Base-by-base conservation (phyloP, 345 rosid genomes). In the Salix purpurea region DNA sequence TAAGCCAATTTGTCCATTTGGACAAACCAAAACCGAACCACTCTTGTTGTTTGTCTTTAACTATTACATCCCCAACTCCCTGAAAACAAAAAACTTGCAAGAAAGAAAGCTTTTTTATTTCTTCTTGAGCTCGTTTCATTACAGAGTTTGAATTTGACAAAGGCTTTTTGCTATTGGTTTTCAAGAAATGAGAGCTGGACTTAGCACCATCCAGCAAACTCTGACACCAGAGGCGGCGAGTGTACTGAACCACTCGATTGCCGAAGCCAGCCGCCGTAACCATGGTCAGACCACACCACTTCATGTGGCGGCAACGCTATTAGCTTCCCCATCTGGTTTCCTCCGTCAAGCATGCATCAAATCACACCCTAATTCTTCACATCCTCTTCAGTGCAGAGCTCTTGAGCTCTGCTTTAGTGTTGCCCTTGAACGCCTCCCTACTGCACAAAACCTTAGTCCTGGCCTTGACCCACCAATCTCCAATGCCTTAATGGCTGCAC, bases 331-430 rank as follows among this genome's bases (percentile, higher is more conserved):
- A 18, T 80, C 98, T 23, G 99, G 99, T 23, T 96, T 71, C 81
- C 94, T 96, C 81, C 89, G 99, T 54, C 98, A 93, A 83, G 98
- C 99, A 7, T 96, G 99, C 81, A 93, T 93, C 82, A 96, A 96
- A 77, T 92, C 99, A 1, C 99, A 96, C 83, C 99, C 98, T 7
- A 96, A 93, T 77, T 96, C 99, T 0, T 96, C 99, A 7, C 98
- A 96, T 76, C 99, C 99, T 0, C 89, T 96, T n/a, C 99, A 96
- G 95, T 96, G 99, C 79, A 88, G 99, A 30, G 99, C 99, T 24
- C 85, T 96, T 32, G 99, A 96, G 94, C 99, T 96, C 73, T 96
- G 99, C 78, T 96, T 96, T 87, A 92, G 94, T 84, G 99, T 96
- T n/a, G 99, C 99, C 4, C 88, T 96, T 70, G 99, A 96, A 60